Percentiles rank a stretch among this genome's conserved stretches.
Evolutionary conservation across 1,139 yeast genomes (phyloP).

Genomic region (Zhuliangozyma blackwelliae): DNA sequence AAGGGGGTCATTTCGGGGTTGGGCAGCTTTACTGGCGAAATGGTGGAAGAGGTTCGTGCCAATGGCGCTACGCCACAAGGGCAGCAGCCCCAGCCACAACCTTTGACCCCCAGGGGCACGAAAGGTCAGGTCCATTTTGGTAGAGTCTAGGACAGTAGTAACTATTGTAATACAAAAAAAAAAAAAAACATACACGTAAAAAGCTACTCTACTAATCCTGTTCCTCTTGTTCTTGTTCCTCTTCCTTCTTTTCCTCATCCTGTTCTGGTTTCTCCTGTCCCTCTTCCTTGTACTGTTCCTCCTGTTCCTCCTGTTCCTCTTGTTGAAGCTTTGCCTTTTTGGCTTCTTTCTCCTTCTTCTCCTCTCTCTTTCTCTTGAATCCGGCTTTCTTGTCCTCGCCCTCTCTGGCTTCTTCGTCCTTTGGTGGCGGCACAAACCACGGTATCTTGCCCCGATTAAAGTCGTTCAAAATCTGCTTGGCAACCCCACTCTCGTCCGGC

Average conservation of each 20-base stretch:
- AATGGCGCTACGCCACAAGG: conserved; percentile 9
- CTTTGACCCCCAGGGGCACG: conserved; percentile 21
- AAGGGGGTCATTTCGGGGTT: conserved; percentile 56
- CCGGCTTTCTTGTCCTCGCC: conserved; percentile 56
- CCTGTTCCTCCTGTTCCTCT: neutral
- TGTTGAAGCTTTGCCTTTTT: conserved; percentile 2
- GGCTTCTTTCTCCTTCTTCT: conserved; percentile 25
- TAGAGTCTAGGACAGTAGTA: conserved; percentile 14
- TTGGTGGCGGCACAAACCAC: conserved; percentile 95
- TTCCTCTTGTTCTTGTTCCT: neutral
- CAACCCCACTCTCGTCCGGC: conserved; percentile 91
- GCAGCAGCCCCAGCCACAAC: conserved; percentile 13
- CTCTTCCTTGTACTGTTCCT: neutral
- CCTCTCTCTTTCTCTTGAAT: conserved; percentile 49
- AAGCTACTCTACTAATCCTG: neutral
- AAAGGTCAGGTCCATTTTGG: conserved; percentile 33
- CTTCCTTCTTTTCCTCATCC: neutral
- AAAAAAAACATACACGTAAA: too few relatives aligned
- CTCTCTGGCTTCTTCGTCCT: conserved; percentile 51
- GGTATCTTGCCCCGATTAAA: conserved; percentile 97
- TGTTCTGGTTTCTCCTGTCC: neutral
- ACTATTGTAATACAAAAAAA: neutral
- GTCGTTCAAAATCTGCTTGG: conserved; percentile 87
- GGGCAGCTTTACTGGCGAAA: conserved; percentile 23
- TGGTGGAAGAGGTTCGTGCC: conserved; percentile 7